Conservation (phyloP, 2,329 filamentous ascomycete species). For the Fusarium nematophilum region DNA sequence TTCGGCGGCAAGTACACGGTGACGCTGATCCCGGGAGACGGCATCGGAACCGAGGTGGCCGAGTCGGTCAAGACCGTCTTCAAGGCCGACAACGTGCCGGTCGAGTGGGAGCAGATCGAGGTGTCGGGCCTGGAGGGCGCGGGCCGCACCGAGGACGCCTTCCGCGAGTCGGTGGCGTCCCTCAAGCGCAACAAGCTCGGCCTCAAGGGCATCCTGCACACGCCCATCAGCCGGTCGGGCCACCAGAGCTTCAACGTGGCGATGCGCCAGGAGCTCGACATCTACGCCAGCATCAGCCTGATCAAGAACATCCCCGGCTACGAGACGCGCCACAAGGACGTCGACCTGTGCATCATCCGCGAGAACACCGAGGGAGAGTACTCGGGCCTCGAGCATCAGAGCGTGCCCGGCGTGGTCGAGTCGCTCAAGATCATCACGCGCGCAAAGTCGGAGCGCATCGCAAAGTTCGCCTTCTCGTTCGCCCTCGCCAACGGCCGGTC, state of each 20-base stretch:
- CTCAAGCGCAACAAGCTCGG: conserved; percentile 99
- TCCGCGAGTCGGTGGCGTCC: conserved; percentile 94
- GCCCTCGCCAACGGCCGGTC: conserved; percentile 98
- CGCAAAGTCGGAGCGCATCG: conserved; percentile 98
- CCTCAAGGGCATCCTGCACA: conserved; percentile 98
- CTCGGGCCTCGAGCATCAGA: conserved; percentile 98
- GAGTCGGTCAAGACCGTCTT: conserved; percentile 99
- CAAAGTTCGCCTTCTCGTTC: conserved; percentile 98
- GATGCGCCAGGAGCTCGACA: conserved; percentile 98
- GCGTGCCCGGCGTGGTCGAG: conserved; percentile 94
- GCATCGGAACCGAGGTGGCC: conserved; percentile 97
- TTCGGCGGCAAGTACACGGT: conserved; percentile 99
- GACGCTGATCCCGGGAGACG: conserved; percentile 97
- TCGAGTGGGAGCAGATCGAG: conserved; percentile 99
- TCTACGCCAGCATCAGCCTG: conserved; percentile 96
- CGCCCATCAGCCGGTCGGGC: conserved; percentile 93
- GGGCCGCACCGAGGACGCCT: conserved; percentile 92
- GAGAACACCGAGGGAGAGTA: conserved; percentile 99
- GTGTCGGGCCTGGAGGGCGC: conserved; percentile 86
- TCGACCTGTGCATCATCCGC: conserved; percentile 99
- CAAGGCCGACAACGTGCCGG: conserved; percentile 98
- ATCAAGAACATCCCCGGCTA: conserved; percentile 99
- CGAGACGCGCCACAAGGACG: conserved; percentile 94
- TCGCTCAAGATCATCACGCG: conserved; percentile 99
- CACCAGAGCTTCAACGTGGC: conserved; percentile 99